Conservation (phyloP, 495 filamentous ascomycete species). For the Aspergillus incahuasiensis region DNA sequence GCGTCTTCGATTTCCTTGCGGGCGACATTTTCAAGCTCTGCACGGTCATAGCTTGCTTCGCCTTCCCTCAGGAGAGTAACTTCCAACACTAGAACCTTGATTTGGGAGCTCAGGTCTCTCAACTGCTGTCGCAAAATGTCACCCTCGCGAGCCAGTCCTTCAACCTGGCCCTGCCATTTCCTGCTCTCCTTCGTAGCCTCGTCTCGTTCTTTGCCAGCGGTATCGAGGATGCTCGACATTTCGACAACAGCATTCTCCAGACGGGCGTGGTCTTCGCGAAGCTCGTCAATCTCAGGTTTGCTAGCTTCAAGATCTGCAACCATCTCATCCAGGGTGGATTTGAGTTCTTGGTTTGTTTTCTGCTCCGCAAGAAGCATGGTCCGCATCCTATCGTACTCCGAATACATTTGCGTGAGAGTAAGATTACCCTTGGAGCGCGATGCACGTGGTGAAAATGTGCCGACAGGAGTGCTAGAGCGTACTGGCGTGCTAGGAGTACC, state of each 20-base stretch:
- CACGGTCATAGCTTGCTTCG: slow-evolving; percentile 61
- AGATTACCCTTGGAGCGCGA: slow-evolving; percentile 54
- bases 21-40: slow-evolving; percentile 69
- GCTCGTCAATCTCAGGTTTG: slow-evolving; percentile 58
- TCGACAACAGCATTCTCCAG: slow-evolving; percentile 66
- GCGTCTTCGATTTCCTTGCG: slow-evolving; percentile 58
- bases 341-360: slow-evolving; percentile 63
- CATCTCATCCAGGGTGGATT: slow-evolving; percentile 75
- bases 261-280: slow-evolving; percentile 50
- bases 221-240: slow-evolving; percentile 66
- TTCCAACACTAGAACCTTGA: slow-evolving; percentile 83
- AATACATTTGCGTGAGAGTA: slow-evolving; percentile 64
- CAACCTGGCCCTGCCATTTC: slow-evolving; percentile 68
- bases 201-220: slow-evolving; percentile 52
- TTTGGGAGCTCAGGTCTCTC: slow-evolving; percentile 83
- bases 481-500: slow-evolving; percentile 45
- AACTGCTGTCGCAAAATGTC: slow-evolving; percentile 80
- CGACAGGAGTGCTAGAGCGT: slow-evolving; percentile 47
- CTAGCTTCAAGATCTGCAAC: slow-evolving; percentile 54
- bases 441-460: slow-evolving; percentile 52
- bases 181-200: slow-evolving; percentile 55
- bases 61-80: slow-evolving; percentile 75
- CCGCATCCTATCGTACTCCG: slow-evolving; percentile 59
- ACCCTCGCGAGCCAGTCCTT: slow-evolving; percentile 65
- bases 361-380: slow-evolving; percentile 60